These are phyloP conservation scores for Euphrasia arctica DNA, from an alignment of 305 asterid species.

Conservation along the genomic window DNA sequence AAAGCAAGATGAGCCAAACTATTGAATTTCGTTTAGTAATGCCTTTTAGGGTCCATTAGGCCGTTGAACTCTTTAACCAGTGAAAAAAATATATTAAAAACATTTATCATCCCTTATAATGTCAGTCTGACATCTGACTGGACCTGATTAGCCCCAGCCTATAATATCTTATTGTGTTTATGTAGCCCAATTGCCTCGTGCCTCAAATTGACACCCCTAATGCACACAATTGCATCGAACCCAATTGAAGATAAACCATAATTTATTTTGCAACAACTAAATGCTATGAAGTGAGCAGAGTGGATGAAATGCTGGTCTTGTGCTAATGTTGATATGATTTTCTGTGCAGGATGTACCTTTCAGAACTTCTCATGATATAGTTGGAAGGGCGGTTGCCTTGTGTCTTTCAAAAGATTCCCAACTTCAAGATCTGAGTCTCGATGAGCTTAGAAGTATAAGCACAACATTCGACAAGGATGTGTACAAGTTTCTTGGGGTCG, in stretches of 20 bases:
- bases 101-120: no score
- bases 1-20: no score
- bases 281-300: not conserved
- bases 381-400: constrained; percentile 78
- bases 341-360: constrained; percentile 77
- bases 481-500: constrained; percentile 76
- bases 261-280: not conserved
- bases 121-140: no score
- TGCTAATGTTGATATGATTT: constrained; percentile 11
- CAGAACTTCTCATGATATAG: constrained; percentile 91
- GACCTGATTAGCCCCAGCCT: no score
- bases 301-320: not conserved
- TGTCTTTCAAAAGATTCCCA: constrained; percentile 63
- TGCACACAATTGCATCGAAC: not conserved
- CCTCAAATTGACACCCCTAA: no score
- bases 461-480: constrained; percentile 67
- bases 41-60: no score
- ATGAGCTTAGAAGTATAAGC: constrained; percentile 56
- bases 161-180: no score
- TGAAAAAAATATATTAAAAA: no score
- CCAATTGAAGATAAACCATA: not conserved
- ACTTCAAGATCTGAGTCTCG: constrained; percentile 65
- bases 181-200: no score
- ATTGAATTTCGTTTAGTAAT: no score
- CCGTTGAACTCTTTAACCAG: no score